Percentiles rank a stretch among this genome's conserved stretches.
These are phyloP conservation scores for Lactarius hengduanensis DNA, from an alignment of 768 basidiomycete genomes.

Conservation along the genomic window DNA sequence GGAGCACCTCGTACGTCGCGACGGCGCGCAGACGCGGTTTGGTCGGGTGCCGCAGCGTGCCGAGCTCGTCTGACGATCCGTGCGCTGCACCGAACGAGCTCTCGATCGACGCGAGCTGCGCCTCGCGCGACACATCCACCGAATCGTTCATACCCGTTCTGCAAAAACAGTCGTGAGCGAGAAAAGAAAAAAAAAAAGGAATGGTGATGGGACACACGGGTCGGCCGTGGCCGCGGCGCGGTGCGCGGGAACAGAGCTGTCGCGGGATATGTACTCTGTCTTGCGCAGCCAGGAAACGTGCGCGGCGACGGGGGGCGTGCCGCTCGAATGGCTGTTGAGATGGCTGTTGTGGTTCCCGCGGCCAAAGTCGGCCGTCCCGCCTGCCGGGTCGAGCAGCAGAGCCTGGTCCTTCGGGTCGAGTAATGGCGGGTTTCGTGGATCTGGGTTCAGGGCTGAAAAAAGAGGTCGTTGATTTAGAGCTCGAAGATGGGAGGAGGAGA, in stretches of 20 bases:
- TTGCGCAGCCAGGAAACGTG: constrained; percentile 91
- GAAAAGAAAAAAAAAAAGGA: not conserved
- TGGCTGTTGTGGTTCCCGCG: constrained; percentile 31
- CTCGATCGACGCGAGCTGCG: constrained; percentile 78
- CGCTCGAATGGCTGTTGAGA: constrained; percentile 37
- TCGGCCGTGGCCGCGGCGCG: constrained; percentile 44
- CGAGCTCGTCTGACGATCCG: constrained; percentile 53
- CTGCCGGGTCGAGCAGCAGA: constrained; percentile 66
- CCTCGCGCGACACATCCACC: constrained; percentile 69
- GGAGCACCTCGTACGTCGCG: constrained; percentile 79
- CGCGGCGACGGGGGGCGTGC: constrained; percentile 47
- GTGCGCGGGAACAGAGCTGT: constrained; percentile 47
- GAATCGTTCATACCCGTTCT: constrained; percentile 45
- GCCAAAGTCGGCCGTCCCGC: constrained; percentile 43
- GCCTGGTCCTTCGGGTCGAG: constrained; percentile 77
- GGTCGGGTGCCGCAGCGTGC: constrained; percentile 68
- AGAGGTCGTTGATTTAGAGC: constrained; percentile 9
- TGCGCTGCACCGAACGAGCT: constrained; percentile 67
- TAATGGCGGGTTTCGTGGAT: constrained; percentile 51
- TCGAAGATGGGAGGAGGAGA: not conserved
- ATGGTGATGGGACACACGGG: constrained; percentile 46
- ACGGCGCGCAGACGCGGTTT: constrained; percentile 73
- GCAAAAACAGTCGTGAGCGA: not conserved
- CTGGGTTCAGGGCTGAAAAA: constrained; percentile 60
- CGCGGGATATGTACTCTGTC: constrained; percentile 82